phyloP scores from a whole-genome alignment of 129 eudicot genomes.

The Logfia minima region DNA sequence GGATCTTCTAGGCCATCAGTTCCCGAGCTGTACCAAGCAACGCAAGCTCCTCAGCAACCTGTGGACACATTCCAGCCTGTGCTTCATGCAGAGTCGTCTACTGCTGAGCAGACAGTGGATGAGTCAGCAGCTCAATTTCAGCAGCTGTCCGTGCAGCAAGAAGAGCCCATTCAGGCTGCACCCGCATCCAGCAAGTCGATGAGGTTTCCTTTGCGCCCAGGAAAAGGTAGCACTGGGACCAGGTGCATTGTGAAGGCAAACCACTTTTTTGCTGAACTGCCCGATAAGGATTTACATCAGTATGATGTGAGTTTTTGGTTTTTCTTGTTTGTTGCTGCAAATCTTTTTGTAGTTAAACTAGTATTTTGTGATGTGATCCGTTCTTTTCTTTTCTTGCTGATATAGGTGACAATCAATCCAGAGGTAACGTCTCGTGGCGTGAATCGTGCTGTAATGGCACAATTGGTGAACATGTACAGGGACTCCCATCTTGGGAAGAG shows the following conservation, averaged over 20 bases:
- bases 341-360: not conserved
- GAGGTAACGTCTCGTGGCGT: conserved; percentile 94
- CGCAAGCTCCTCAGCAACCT: conserved; percentile 72
- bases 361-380: too few species aligned
- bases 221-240: conserved; percentile 67
- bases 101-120: conserved; percentile 32
- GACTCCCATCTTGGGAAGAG: conserved; percentile 89
- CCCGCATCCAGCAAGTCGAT: conserved; percentile 80
- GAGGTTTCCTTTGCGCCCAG: conserved; percentile 89
- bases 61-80: conserved; percentile 49
- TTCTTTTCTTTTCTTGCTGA: not conserved
- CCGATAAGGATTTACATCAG: conserved; percentile 92
- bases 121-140: conserved; percentile 46
- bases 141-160: conserved; percentile 53
- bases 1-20: conserved; percentile 70
- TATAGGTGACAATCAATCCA: conserved; percentile 84
- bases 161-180: conserved; percentile 46
- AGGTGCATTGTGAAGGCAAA: conserved; percentile 86
- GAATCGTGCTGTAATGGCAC: conserved; percentile 87
- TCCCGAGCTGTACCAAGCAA: conserved; percentile 99
- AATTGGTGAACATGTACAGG: conserved; percentile 59
- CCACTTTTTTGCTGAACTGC: conserved; percentile 87
- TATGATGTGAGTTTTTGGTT: conserved; percentile 64
- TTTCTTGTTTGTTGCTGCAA: not conserved
- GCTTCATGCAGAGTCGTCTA: conserved; percentile 50